phyloP scores from a whole-genome alignment of 1,284 basidiomycete genomes.

The Ganoderma leucocontextum region DNA sequence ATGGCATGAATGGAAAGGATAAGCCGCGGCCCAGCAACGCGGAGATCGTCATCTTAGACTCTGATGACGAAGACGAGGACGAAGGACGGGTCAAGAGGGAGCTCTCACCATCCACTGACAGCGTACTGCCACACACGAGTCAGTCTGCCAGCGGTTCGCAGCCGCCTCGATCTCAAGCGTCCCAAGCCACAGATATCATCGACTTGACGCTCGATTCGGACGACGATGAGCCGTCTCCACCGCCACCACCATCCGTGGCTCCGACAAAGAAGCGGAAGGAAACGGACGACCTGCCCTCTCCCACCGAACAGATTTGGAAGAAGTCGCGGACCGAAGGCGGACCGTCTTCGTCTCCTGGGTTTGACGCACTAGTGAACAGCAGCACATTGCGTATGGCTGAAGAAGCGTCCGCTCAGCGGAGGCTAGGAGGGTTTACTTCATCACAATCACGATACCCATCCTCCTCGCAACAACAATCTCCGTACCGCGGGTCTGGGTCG shows the following conservation, averaged over 20 bases:
- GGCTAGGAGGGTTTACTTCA: slow-evolving; percentile 18
- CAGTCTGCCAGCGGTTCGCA: slow-evolving; percentile 42
- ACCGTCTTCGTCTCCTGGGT: slow-evolving; percentile 25
- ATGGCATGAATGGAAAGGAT: slow-evolving; percentile 45
- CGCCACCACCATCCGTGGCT: slow-evolving; percentile 23
- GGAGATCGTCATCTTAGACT: slow-evolving; percentile 80
- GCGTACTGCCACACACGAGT: slow-evolving; percentile 45
- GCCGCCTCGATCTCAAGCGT: slow-evolving; percentile 38
- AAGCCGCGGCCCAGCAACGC: slow-evolving; percentile 57
- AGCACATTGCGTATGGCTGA: slow-evolving; percentile 16
- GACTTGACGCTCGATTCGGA: slow-evolving; percentile 84
- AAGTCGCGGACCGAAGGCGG: slow-evolving; percentile 61
- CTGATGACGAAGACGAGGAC: slow-evolving; percentile 79
- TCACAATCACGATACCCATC: slow-evolving; percentile 24
- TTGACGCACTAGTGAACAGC: slow-evolving; percentile 16
- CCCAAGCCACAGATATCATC: slow-evolving; percentile 64
- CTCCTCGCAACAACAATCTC: slow-evolving; percentile 20
- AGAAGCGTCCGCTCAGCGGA: slow-evolving; percentile 10
- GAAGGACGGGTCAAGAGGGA: slow-evolving; percentile 77
- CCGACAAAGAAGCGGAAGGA: slow-evolving; percentile 60
- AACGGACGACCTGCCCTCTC: slow-evolving; percentile 55
- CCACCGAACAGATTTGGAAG: slow-evolving; percentile 76
- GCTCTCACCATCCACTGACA: slow-evolving; percentile 64
- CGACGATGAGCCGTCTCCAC: slow-evolving; percentile 58
- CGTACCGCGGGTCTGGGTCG: slow-evolving; percentile 19